Percentiles rank a stretch among this genome's conserved stretches.
Evolutionary conservation across 2,329 filamentous ascomycete species (phyloP).

Genomic region (Zasmidium cellare): DNA sequence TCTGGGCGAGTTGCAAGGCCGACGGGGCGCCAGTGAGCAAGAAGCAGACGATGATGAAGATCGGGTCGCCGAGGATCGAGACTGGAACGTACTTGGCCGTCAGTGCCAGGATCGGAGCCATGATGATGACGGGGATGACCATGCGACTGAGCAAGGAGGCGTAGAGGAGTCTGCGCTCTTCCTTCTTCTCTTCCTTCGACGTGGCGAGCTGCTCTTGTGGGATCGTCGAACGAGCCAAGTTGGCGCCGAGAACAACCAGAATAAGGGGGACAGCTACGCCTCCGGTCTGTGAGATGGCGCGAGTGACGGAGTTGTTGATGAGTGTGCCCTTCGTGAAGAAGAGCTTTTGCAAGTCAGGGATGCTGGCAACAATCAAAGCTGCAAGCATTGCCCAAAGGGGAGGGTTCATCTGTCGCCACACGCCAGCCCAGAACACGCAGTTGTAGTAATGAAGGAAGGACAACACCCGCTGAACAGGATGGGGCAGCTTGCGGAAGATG

Average conservation of each 20-base stretch:
- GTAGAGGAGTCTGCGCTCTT: slow-evolving; percentile 75
- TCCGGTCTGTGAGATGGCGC: slow-evolving; percentile 79
- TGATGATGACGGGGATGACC: slow-evolving; percentile 86
- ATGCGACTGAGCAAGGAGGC: slow-evolving; percentile 87
- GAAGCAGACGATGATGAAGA: slow-evolving; percentile 98
- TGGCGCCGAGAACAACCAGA: slow-evolving; percentile 90
- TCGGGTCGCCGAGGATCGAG: slow-evolving; percentile 94
- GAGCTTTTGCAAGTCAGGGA: slow-evolving; percentile 75
- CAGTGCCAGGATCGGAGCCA: slow-evolving; percentile 85
- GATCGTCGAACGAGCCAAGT: slow-evolving; percentile 87
- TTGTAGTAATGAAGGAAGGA: slow-evolving; percentile 43
- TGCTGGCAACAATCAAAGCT: slow-evolving; percentile 86
- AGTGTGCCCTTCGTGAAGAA: slow-evolving; percentile 92
- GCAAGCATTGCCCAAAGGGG: slow-evolving; percentile 95
- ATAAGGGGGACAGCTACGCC: slow-evolving; percentile 94
- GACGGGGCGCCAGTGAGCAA: slow-evolving; percentile 90
- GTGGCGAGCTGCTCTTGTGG: slow-evolving; percentile 63
- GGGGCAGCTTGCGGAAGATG: slow-evolving; percentile 54
- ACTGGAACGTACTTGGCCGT: slow-evolving; percentile 88
- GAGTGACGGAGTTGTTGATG: slow-evolving; percentile 87
- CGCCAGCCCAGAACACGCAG: slow-evolving; percentile 60
- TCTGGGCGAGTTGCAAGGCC: slow-evolving; percentile 92
- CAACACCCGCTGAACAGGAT: slow-evolving; percentile 52
- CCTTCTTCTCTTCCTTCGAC: slow-evolving; percentile 68
- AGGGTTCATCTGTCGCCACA: slow-evolving; percentile 97